A percentile compares a stretch with the other conserved stretches of the same genome.
Conservation (phyloP, 192 early-diverging fungal genomes). For the Coemansia erecta region DNA sequence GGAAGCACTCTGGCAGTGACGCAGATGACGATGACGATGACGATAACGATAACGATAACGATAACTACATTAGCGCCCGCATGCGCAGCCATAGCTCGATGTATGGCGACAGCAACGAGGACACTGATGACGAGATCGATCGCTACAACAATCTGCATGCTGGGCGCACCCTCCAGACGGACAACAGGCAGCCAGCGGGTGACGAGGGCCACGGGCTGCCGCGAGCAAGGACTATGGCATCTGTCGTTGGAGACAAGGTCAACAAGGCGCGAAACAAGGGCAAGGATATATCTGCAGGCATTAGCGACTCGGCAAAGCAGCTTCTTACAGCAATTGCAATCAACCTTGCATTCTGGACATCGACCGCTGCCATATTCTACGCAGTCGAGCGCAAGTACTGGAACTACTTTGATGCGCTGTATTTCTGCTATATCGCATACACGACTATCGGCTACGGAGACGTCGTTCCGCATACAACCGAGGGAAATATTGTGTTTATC, state of each 20-base stretch:
- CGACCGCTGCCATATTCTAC: constrained; percentile 42
- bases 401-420: constrained; percentile 52
- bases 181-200: neutral
- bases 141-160: constrained; percentile 8
- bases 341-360: constrained; percentile 44
- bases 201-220: neutral
- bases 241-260: constrained; percentile 16
- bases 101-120: neutral
- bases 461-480: constrained; percentile 30
- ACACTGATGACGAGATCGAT: constrained; percentile 4
- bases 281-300: neutral
- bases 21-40: constrained; percentile 4
- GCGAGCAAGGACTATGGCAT: constrained; percentile 16
- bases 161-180: constrained; percentile 5
- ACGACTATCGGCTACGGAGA: constrained; percentile 57
- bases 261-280: constrained; percentile 11
- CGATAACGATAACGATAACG: neutral
- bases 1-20: neutral
- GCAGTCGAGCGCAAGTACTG: constrained; percentile 27
- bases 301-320: constrained; percentile 25
- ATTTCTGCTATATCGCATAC: constrained; percentile 54
- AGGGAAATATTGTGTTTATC: constrained; percentile 48
- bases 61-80: neutral
- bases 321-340: constrained; percentile 36
- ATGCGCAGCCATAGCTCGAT: no score